A percentile compares a stretch with the other conserved stretches of the same genome.
These are phyloP conservation scores for Trichoderma citrinoviride DNA, from an alignment of 2,329 filamentous ascomycete genomes.

Conservation along the genomic window DNA sequence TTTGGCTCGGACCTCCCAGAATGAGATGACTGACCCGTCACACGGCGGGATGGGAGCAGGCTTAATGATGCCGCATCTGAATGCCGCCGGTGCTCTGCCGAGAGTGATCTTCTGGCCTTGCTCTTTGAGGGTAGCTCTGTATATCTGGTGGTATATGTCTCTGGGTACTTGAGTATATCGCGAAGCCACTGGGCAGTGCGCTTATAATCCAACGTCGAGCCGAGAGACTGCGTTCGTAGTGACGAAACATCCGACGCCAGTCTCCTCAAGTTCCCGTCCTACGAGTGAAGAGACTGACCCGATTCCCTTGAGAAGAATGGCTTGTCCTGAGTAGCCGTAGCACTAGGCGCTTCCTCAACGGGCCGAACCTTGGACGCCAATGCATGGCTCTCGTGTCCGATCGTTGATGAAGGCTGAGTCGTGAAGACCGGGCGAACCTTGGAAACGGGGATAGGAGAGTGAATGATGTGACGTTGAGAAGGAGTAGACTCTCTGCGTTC, in stretches of 20 bases:
- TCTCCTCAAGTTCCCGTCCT: slow-evolving; percentile 3
- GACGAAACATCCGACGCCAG: slow-evolving; percentile 18
- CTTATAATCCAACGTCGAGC: slow-evolving; percentile 35
- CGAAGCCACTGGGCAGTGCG: slow-evolving; percentile 37
- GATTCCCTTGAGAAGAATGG: slow-evolving; percentile 13
- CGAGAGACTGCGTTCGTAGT: slow-evolving; percentile 29
- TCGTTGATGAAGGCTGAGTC: not conserved
- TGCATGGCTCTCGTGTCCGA: slow-evolving; percentile 7
- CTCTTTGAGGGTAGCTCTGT: slow-evolving; percentile 30
- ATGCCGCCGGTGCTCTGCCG: slow-evolving; percentile 24
- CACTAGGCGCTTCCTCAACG: not conserved
- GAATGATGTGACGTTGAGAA: slow-evolving; percentile 16
- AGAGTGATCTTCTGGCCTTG: slow-evolving; percentile 17
- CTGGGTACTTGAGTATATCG: slow-evolving; percentile 31
- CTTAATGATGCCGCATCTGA: slow-evolving; percentile 28
- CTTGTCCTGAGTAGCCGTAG: not conserved
- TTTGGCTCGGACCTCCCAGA: slow-evolving; percentile 27
- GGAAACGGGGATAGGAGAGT: slow-evolving; percentile 23
- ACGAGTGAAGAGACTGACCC: slow-evolving; percentile 15
- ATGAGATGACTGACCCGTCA: slow-evolving; percentile 24
- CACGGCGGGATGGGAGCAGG: slow-evolving; percentile 24
- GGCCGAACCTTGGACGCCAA: slow-evolving; percentile 21
- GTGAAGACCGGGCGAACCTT: slow-evolving; percentile 24
- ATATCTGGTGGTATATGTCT: slow-evolving; percentile 29
- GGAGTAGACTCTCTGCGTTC: not conserved